Evolutionary conservation across 140 eudicot species (phyloP).

Genomic region (Bidens hawaiensis): DNA sequence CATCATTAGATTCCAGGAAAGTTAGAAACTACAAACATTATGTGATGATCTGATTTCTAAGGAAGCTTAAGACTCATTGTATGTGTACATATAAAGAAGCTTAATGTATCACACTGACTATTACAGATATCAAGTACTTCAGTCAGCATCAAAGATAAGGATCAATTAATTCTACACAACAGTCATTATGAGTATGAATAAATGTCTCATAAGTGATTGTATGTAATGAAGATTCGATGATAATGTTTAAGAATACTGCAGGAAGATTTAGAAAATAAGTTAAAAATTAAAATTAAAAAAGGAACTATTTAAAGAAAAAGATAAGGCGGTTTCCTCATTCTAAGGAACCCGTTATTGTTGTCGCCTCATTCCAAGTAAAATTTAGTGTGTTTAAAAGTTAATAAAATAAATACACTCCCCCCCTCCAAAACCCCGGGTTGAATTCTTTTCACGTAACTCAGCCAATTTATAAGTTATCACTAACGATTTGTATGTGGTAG

Average conservation of each 20-base stretch:
- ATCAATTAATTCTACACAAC: no score
- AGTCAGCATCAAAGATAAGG: no score
- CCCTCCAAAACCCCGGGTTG: no score
- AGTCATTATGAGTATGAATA: background rate
- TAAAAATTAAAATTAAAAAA: background rate
- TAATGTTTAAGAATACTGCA: background rate
- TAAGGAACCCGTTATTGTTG: background rate
- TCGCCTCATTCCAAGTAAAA: background rate
- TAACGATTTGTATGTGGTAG: background rate
- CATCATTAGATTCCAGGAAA: no score
- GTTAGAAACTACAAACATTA: no score
- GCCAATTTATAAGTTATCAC: background rate
- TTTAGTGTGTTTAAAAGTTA: background rate
- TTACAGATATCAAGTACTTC: no score
- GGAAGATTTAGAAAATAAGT: background rate
- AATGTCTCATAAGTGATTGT: background rate
- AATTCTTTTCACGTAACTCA: no score
- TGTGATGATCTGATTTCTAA: no score
- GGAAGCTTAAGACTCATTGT: no score
- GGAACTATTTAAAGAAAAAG: background rate
- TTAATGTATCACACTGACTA: no score
- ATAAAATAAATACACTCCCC: no score
- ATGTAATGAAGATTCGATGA: background rate
- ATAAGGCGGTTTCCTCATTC: background rate
- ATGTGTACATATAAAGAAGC: no score